A percentile compares a stretch with the other conserved stretches of the same genome.
Conservation (phyloP, 768 basidiomycete genomes). For the Hirschioporus abietinus region DNA sequence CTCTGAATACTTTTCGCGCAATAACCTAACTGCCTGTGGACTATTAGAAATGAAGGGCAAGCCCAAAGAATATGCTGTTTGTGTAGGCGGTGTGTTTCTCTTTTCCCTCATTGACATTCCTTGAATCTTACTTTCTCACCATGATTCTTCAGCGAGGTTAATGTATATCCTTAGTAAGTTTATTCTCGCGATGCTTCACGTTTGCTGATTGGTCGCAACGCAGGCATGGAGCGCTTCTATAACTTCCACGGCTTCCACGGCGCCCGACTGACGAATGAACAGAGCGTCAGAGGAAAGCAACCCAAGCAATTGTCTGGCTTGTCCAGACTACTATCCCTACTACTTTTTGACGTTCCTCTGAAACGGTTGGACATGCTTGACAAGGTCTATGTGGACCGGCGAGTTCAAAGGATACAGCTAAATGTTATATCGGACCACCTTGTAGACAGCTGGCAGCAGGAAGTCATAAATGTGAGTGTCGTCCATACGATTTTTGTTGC, state of each 20-base stretch:
- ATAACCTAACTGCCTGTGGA: not conserved
- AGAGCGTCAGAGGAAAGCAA: not conserved
- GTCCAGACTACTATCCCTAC: not conserved
- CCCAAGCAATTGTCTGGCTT: not conserved
- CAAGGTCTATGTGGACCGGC: not conserved
- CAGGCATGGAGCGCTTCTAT: not conserved
- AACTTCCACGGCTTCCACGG: conserved; percentile 3
- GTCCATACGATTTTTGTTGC: not conserved
- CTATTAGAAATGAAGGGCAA: conserved; percentile 1
- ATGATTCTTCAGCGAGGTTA: not conserved
- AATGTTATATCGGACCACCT: not conserved
- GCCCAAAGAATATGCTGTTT: not conserved
- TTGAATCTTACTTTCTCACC: not conserved
- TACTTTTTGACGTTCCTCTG: not conserved
- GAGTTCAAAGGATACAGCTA: not conserved
- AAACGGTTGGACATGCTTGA: not conserved
- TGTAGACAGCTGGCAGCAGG: not conserved
- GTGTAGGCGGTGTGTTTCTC: not conserved
- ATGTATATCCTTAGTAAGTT: not conserved
- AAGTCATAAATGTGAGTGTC: not conserved
- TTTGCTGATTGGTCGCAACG: not conserved
- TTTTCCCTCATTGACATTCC: not conserved
- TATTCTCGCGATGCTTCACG: not conserved
- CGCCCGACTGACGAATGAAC: not conserved
- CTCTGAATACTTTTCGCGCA: not conserved